Percentiles rank a stretch among this genome's conserved stretches.
Evolutionary conservation across 441 rosid genomes (phyloP).

Genomic region (Erodium moschatum): DNA sequence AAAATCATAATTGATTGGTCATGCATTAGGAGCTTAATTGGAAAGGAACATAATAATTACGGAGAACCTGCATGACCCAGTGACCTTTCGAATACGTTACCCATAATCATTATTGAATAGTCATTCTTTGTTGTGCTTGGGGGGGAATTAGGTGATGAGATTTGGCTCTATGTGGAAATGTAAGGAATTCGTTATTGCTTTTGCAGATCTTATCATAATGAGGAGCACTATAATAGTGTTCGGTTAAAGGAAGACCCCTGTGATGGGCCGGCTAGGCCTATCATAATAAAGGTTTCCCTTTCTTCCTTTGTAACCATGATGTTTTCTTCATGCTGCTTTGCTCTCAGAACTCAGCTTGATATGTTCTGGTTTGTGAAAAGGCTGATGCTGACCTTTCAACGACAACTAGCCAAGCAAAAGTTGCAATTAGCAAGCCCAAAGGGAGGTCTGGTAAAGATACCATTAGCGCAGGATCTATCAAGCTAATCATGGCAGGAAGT

Average conservation of each 20-base stretch:
- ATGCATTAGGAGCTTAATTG: no score
- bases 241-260: conserved; percentile 63
- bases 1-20: no score
- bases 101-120: no score
- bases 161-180: neutral
- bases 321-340: conserved; percentile 4
- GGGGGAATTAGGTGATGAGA: neutral
- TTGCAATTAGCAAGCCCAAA: conserved; percentile 39
- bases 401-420: conserved; percentile 54
- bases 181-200: neutral
- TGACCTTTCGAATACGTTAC: no score
- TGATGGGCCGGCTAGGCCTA: conserved; percentile 58
- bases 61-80: no score
- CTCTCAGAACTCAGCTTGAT: conserved; percentile 29
- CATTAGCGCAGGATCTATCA: conserved; percentile 42
- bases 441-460: conserved; percentile 25
- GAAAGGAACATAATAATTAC: no score
- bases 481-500: conserved; percentile 71
- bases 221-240: conserved; percentile 81
- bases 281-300: conserved; percentile 56
- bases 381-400: conserved; percentile 78
- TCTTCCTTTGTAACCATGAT: neutral
- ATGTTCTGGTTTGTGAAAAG: conserved; percentile 54
- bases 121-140: neutral
- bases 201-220: conserved; percentile 85